phyloP scores from a whole-genome alignment of 2,329 filamentous ascomycete genomes.

The Neospermospora avenae region DNA sequence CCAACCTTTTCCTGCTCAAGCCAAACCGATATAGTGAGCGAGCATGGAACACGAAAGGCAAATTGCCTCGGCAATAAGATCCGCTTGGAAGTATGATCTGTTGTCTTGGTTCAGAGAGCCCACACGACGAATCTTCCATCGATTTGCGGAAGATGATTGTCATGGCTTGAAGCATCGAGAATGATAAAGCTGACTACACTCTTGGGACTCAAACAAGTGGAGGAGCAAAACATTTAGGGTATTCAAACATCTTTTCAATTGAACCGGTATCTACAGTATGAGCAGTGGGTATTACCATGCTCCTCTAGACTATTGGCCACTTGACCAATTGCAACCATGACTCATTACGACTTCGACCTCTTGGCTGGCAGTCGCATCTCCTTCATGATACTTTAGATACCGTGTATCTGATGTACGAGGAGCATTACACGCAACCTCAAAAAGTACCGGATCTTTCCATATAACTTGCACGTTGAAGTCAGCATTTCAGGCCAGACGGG shows the following conservation, averaged over 20 bases:
- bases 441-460: too few relatives aligned
- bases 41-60: too few relatives aligned
- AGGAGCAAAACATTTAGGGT: too few relatives aligned
- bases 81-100: too few relatives aligned
- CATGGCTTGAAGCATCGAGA: too few relatives aligned
- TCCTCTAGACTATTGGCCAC: neutral
- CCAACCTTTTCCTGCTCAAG: neutral
- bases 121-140: too few relatives aligned
- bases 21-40: too few relatives aligned
- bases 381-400: neutral
- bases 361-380: neutral
- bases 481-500: neutral
- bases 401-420: neutral
- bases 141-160: too few relatives aligned
- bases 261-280: neutral
- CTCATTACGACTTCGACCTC: neutral
- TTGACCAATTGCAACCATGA: neutral
- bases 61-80: too few relatives aligned
- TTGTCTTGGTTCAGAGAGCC: too few relatives aligned
- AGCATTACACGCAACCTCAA: neutral
- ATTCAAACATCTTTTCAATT: neutral
- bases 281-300: neutral
- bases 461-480: neutral
- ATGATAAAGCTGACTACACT: too few relatives aligned
- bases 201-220: too few relatives aligned